Evolutionary conservation across 306 rosid species (phyloP), one percentile per base, ranked within the genome.

Genomic region (Cercis canadensis): DNA sequence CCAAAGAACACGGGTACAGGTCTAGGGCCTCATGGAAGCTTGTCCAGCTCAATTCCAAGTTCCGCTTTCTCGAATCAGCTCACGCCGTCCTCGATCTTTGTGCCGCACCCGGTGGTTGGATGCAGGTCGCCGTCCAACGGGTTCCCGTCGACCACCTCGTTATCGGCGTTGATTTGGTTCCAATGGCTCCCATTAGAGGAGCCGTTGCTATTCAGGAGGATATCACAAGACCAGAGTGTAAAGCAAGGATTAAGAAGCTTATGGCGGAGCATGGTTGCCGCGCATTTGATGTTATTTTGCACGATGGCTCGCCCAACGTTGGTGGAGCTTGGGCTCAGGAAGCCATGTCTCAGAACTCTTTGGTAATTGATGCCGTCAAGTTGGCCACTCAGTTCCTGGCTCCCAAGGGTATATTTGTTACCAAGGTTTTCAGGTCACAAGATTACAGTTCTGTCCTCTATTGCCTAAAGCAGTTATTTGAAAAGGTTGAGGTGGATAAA

Each of bases 71-170:
- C 49, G 92, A 84, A 9, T 87, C 96, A 10, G 72, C 97, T 11
- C 92, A 74, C 62, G 67, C 92, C 78, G 95, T 94, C 40, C 98
- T 94, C 82, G 97, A 94, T 61, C 98, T 94, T 74, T 94, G 98
- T 75, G 98, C 98, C 62, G 98, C 98, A 33, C 98, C 97, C 5
- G 98, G 98, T 0, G 98, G 98, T 0, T 94, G 98, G 98, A 90
- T 91, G 97, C 98, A 94, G 73, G 91, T 90, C 7, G 97, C 97
- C 5, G 96, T 94, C 2, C 86, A 94, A 65, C 90, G 89, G 2
- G 86, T 85, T 14, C 98, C 98, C 4, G 92, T 90, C 3, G 78
- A 81, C 50, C 85, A 89, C 56, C 87, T 90, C 14, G 89, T 94
- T 3, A 63, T 90, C 36, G 98, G 98, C 21, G 84, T 94, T 37